A percentile compares a stretch with the other conserved stretches of the same genome.
Conservation (phyloP, 257 asterid genomes). For the Cordia subcordata region DNA sequence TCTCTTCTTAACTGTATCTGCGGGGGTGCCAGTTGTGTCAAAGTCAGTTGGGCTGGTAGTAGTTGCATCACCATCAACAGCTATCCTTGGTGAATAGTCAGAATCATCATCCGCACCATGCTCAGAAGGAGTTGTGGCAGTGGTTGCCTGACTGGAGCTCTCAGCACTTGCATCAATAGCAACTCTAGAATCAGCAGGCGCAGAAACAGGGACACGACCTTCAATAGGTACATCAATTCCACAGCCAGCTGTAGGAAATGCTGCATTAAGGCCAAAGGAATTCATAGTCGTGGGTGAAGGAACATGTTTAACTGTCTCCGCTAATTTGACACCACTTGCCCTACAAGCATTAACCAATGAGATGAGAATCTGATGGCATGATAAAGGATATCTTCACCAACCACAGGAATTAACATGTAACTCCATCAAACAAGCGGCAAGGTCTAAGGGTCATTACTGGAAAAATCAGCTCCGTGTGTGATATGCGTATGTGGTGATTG, state of each 20-base stretch:
- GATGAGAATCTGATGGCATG: constrained; percentile 14
- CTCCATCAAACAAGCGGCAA: no score
- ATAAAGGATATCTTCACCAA: constrained; percentile 13
- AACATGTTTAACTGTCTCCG: constrained; percentile 55
- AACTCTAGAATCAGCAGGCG: constrained; percentile 24
- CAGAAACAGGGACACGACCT: constrained; percentile 21
- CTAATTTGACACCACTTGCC: constrained; percentile 47
- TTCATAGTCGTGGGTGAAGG: constrained; percentile 33
- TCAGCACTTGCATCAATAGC: constrained; percentile 33
- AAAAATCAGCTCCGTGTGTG: background rate
- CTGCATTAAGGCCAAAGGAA: constrained; percentile 21
- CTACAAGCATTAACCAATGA: constrained; percentile 39
- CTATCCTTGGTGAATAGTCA: constrained; percentile 50
- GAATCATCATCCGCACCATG: constrained; percentile 50
- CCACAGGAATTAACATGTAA: background rate
- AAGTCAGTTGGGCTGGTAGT: constrained; percentile 31
- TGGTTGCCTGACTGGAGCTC: constrained; percentile 44
- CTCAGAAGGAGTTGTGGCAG: constrained; percentile 38
- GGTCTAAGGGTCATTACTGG: background rate
- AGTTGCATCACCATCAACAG: constrained; percentile 29
- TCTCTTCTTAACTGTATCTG: constrained; percentile 89
- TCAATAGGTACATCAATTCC: constrained; percentile 24
- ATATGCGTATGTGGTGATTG: no score
- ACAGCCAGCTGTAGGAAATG: constrained; percentile 10
- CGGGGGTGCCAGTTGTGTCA: constrained; percentile 58